Conservation (phyloP, 129 eudicot species). For the Artemisia tridentata region DNA sequence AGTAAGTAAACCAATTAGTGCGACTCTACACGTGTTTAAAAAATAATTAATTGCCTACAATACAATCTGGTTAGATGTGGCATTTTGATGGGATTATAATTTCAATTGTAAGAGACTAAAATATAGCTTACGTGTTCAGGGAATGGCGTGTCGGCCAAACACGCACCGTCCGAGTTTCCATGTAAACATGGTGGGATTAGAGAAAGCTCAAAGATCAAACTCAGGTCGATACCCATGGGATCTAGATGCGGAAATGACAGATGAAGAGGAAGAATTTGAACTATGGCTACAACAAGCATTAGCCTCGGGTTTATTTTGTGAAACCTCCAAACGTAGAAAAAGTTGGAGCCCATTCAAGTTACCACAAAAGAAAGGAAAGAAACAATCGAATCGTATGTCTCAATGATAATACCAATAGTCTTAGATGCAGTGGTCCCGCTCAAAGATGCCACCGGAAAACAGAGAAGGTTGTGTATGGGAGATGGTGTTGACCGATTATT, state of each 20-base stretch:
- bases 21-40: neutral
- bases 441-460: neutral
- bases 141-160: constrained; percentile 98
- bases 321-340: constrained; percentile 78
- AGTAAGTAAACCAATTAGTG: neutral
- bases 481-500: constrained; percentile 3
- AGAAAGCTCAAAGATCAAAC: constrained; percentile 61
- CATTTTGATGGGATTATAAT: too few species aligned
- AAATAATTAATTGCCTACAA: too few species aligned
- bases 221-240: constrained; percentile 85
- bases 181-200: constrained; percentile 94
- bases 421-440: neutral
- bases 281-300: constrained; percentile 92
- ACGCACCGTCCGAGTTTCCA: constrained; percentile 96
- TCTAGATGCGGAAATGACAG: constrained; percentile 82
- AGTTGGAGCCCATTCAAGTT: constrained; percentile 95
- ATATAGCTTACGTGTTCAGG: constrained; percentile 34
- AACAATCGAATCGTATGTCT: constrained; percentile 55
- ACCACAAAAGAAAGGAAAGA: constrained; percentile 61
- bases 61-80: too few species aligned
- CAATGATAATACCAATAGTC: neutral
- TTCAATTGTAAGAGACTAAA: too few species aligned
- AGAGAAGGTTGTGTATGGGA: neutral
- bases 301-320: constrained; percentile 91
- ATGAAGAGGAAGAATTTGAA: constrained; percentile 93